Evolutionary conservation across 768 basidiomycete genomes (phyloP).

Genomic region (Tylopilus rubrobrunneus): DNA sequence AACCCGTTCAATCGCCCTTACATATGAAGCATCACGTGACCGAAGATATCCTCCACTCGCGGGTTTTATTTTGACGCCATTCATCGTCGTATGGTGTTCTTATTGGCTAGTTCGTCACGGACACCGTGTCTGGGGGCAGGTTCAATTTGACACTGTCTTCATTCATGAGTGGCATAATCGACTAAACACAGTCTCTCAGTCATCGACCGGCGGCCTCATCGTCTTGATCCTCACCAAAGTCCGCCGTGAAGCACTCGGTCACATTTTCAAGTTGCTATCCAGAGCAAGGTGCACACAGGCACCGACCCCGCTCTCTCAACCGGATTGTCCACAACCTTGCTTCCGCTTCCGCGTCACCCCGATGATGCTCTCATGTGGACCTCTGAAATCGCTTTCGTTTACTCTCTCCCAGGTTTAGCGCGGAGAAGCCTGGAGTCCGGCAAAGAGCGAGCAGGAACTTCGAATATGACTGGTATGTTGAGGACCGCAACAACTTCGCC

Average conservation of each 20-base stretch:
- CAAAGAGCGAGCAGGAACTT: neutral
- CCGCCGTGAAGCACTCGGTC: slow-evolving; percentile 56
- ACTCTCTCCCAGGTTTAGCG: slow-evolving; percentile 36
- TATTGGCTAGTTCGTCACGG: too few relatives aligned
- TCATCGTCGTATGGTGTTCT: too few relatives aligned
- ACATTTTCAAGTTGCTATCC: slow-evolving; percentile 42
- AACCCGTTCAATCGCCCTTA: too few relatives aligned
- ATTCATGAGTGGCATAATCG: neutral
- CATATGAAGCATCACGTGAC: too few relatives aligned
- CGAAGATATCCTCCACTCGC: too few relatives aligned
- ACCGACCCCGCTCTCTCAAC: slow-evolving; percentile 38
- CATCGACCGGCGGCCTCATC: slow-evolving; percentile 46
- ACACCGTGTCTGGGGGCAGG: too few relatives aligned
- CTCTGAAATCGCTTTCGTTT: slow-evolving; percentile 54
- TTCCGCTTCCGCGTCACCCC: slow-evolving; percentile 75
- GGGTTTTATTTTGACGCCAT: too few relatives aligned
- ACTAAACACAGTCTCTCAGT: slow-evolving; percentile 38
- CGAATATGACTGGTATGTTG: too few relatives aligned
- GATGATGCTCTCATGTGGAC: slow-evolving; percentile 76
- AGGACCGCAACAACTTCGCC: slow-evolving; percentile 59
- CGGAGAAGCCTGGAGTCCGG: neutral
- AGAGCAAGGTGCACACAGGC: slow-evolving; percentile 54
- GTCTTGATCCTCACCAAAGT: slow-evolving; percentile 52
- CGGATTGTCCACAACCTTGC: slow-evolving; percentile 57
- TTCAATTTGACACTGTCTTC: too few relatives aligned